Evolutionary conservation across 371 early-diverging fungal genomes (phyloP).

Genomic region (Vairimorpha ceranae): DNA sequence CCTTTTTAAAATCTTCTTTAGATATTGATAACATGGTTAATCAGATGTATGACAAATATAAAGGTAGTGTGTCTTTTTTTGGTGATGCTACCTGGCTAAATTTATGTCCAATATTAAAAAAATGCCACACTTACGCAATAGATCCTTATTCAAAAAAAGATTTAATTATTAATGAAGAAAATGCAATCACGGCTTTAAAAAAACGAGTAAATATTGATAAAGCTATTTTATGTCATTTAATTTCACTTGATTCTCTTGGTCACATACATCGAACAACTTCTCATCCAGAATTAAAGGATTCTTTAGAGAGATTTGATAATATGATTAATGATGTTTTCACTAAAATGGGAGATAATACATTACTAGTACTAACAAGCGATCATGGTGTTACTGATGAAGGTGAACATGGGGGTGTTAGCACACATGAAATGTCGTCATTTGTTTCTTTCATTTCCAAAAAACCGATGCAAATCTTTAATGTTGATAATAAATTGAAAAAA

Average conservation of each 20-base stretch:
- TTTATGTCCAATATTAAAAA: slow-evolving; percentile 48
- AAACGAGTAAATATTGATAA: slow-evolving; percentile 22
- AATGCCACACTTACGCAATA: slow-evolving; percentile 1
- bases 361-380: slow-evolving; percentile 86
- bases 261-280: slow-evolving; percentile 54
- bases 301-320: slow-evolving; percentile 73
- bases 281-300: slow-evolving; percentile 72
- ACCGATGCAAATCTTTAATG: neutral
- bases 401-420: slow-evolving; percentile 89
- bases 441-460: slow-evolving; percentile 50
- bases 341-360: slow-evolving; percentile 72
- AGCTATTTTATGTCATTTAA: slow-evolving; percentile 38
- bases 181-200: slow-evolving; percentile 38
- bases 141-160: slow-evolving; percentile 31
- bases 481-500: neutral
- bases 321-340: slow-evolving; percentile 68
- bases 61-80: slow-evolving; percentile 41
- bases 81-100: slow-evolving; percentile 62
- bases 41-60: slow-evolving; percentile 25
- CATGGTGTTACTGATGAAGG: slow-evolving; percentile 96
- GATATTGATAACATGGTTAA: slow-evolving; percentile 45
- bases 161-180: slow-evolving; percentile 39
- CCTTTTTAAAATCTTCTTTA: slow-evolving; percentile 38
- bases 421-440: slow-evolving; percentile 66
- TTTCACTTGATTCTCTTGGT: slow-evolving; percentile 57